Evolutionary conservation across 768 basidiomycete genomes (phyloP).

Genomic region (Xerocomellus intermedius): DNA sequence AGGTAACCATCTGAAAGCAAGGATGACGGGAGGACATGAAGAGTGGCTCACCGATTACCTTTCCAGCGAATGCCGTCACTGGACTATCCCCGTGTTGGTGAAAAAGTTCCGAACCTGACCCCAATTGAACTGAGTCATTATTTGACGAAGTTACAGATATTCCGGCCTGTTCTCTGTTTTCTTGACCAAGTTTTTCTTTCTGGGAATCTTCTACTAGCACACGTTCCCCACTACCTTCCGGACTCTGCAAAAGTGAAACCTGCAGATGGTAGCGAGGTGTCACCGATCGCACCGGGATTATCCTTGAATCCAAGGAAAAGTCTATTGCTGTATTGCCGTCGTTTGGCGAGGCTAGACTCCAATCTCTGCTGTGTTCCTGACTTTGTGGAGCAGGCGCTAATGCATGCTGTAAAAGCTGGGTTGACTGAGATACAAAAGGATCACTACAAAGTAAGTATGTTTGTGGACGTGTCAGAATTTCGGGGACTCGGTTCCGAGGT

Average conservation of each 20-base stretch:
- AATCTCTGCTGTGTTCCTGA: slow-evolving; percentile 11
- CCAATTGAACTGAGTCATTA: slow-evolving; percentile 23
- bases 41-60: slow-evolving; percentile 32
- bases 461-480: slow-evolving; percentile 10
- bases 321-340: slow-evolving; percentile 31
- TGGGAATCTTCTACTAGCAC: slow-evolving; percentile 44
- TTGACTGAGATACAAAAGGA: slow-evolving; percentile 50
- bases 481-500: slow-evolving; percentile 2
- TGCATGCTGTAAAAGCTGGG: slow-evolving; percentile 50
- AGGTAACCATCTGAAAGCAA: slow-evolving; percentile 27
- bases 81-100: slow-evolving; percentile 20
- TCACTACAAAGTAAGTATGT: slow-evolving; percentile 38
- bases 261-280: slow-evolving; percentile 51
- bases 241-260: slow-evolving; percentile 12
- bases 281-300: slow-evolving; percentile 33
- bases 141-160: slow-evolving; percentile 20
- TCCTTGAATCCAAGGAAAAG: slow-evolving; percentile 42
- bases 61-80: slow-evolving; percentile 31
- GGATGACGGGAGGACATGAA: slow-evolving; percentile 16
- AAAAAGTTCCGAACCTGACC: slow-evolving; percentile 27
- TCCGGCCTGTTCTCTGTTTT: slow-evolving; percentile 16
- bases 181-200: slow-evolving; percentile 43
- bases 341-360: slow-evolving; percentile 15
- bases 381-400: slow-evolving; percentile 29
- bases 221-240: slow-evolving; percentile 17